Percentiles rank a stretch among this genome's conserved stretches.
phyloP scores from a whole-genome alignment of 2,329 filamentous ascomycete species.

The Penicillium psychrosexuale region DNA sequence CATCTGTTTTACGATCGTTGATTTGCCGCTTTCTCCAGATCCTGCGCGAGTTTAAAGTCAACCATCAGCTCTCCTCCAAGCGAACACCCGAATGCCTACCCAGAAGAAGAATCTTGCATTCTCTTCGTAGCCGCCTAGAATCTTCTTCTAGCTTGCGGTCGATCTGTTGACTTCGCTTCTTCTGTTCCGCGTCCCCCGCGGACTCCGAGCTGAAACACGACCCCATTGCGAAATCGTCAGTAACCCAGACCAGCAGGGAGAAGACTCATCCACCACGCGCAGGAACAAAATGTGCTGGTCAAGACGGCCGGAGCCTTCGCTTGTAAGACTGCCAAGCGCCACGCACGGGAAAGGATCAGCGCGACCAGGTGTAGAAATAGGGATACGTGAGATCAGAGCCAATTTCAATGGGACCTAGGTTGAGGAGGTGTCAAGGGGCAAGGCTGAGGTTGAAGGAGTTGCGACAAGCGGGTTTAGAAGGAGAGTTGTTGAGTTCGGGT shows the following conservation, averaged over 20 bases:
- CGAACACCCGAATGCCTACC: conserved; percentile 53
- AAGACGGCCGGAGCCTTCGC: conserved; percentile 21
- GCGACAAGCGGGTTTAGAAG: conserved; percentile 8
- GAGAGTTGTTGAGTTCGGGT: conserved; percentile 1
- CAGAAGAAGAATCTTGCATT: conserved; percentile 97
- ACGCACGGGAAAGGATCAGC: conserved; percentile 12
- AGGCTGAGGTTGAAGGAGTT: conserved; percentile 5
- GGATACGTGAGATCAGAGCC: conserved; percentile 1
- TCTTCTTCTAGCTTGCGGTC: conserved; percentile 93
- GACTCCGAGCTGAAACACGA: conserved; percentile 85
- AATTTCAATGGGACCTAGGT: background rate
- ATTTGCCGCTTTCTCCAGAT: conserved; percentile 97
- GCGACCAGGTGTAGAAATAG: background rate
- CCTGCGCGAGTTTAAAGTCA: conserved; percentile 52
- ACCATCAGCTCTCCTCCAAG: conserved; percentile 4
- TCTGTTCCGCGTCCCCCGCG: conserved; percentile 78
- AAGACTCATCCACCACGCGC: conserved; percentile 25
- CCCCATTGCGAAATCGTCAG: conserved; percentile 62
- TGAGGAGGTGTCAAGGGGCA: background rate
- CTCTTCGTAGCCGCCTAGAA: conserved; percentile 82
- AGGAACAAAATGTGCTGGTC: conserved; percentile 27
- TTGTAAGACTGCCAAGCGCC: conserved; percentile 15
- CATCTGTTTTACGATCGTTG: conserved; percentile 99
- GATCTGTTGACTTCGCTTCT: conserved; percentile 94
- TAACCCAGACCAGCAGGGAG: conserved; percentile 23